A percentile compares a stretch with the other conserved stretches of the same genome.
Evolutionary conservation across 2,329 filamentous ascomycete species (phyloP).

Genomic region (Fusarium temperatum): DNA sequence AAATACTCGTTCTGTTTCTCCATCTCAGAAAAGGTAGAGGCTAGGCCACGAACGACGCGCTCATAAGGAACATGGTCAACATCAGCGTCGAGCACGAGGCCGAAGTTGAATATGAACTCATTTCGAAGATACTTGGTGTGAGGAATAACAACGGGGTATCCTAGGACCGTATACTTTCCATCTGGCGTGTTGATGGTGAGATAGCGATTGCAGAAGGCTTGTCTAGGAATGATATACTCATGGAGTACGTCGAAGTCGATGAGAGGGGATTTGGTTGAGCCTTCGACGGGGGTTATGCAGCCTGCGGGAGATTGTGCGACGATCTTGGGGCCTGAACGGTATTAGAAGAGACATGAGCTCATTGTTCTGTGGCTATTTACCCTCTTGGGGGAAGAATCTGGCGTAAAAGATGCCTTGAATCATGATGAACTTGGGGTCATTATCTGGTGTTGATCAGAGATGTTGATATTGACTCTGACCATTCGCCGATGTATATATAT

Average conservation of each 20-base stretch:
- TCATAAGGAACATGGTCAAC: conserved; percentile 81
- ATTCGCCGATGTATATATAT: background rate
- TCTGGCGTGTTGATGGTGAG: conserved; percentile 80
- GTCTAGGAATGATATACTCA: conserved; percentile 92
- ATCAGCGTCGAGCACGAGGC: conserved; percentile 75
- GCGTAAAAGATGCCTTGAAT: conserved; percentile 78
- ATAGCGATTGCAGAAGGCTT: conserved; percentile 93
- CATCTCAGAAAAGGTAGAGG: conserved; percentile 84
- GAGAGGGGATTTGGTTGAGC: conserved; percentile 62
- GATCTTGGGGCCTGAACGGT: conserved; percentile 63
- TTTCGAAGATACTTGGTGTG: conserved; percentile 86
- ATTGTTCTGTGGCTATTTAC: conserved; percentile 47
- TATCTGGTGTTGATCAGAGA: conserved; percentile 16
- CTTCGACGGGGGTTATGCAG: conserved; percentile 62
- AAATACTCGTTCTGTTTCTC: conserved; percentile 92
- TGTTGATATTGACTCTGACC: background rate
- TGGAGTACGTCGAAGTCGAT: conserved; percentile 88
- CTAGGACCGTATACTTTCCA: conserved; percentile 78
- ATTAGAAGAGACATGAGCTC: background rate
- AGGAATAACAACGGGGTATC: conserved; percentile 88
- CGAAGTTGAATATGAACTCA: conserved; percentile 99
- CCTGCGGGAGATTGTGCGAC: conserved; percentile 70
- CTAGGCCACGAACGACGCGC: conserved; percentile 85
- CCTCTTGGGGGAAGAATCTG: conserved; percentile 72
- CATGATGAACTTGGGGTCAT: conserved; percentile 53